Base-by-base conservation (phyloP, 345 rosid genomes). In the Salix udensis region DNA sequence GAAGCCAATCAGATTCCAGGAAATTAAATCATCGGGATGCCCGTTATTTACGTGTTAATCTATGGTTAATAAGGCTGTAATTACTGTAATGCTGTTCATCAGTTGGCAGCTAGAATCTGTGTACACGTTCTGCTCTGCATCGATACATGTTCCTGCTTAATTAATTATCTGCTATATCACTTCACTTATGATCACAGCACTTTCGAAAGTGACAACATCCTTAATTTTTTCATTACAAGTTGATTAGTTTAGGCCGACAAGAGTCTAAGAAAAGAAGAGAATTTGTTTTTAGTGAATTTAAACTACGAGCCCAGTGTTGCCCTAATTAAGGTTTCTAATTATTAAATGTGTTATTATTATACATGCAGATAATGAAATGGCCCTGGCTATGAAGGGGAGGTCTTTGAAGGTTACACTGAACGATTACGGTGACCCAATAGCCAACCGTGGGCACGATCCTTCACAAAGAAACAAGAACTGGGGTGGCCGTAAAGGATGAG, bases 401-500 rank as follows among this genome's bases (percentile, higher is more conserved):
- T 79, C 85, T n/a, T 65, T 91, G 77, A 78, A 40, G 85, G 84
- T 77, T 79, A 83, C 77, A 40, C 72, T 89, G 37, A 68, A 85
- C 67, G 97, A 93, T 76, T 91, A 91, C 70, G 50, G 60, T 19
- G 85, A 66, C 4, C 90, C 94, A 19, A 26, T 87, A 0, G 92
- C 96, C 0, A 93, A 89, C 81, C 84, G 7, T n/a, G 86, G 86
- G 65, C 94, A 90, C 28, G 88, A 89, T 70, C 97, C 91, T 72
- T 87, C 89, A 4, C 65, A 74, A 24, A 73, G 67, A 31, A 34
- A n/a, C 65, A 44, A 14, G 48, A 75, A 28, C 5, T 9, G 64
- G 64, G 79, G 62, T 68, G 68, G 89, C 70, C 85, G 85, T 4
- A 80, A 53, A 84, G 86, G 89, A 72, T 76, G 78, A 72, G 78